phyloP scores from a whole-genome alignment of 208 protist genomes.

The Trypanosomatidae sp. region DNA sequence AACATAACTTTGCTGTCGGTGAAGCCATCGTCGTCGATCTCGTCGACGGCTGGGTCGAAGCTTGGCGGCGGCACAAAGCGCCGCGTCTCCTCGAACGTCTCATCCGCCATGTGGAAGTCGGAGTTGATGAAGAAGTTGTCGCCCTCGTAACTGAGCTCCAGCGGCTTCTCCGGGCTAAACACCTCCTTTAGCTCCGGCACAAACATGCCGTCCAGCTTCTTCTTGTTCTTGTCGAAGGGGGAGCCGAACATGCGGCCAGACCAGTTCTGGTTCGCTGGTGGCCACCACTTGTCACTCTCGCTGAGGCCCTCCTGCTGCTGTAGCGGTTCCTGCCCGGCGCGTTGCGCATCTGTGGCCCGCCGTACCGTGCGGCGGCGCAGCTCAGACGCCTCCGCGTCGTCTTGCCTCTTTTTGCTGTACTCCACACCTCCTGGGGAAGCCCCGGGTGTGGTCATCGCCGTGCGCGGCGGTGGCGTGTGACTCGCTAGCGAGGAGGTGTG shows the following conservation, averaged over 20 bases:
- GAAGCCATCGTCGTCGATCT: slow-evolving; percentile 85
- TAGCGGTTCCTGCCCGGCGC: slow-evolving; percentile 52
- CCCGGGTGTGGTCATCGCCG: slow-evolving; percentile 59
- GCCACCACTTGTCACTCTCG: slow-evolving; percentile 71
- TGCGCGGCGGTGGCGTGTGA: slow-evolving; percentile 36
- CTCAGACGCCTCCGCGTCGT: slow-evolving; percentile 41
- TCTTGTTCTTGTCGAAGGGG: slow-evolving; percentile 73
- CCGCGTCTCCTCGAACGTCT: slow-evolving; percentile 73
- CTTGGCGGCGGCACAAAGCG: slow-evolving; percentile 76
- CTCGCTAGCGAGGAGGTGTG: slow-evolving; percentile 30
- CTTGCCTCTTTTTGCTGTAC: slow-evolving; percentile 53
- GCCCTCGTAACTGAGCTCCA: slow-evolving; percentile 69
- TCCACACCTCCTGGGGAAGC: slow-evolving; percentile 78
- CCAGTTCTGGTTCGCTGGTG: slow-evolving; percentile 64
- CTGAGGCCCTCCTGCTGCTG: slow-evolving; percentile 10
- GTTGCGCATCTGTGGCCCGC: slow-evolving; percentile 68
- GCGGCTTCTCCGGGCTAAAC: slow-evolving; percentile 48
- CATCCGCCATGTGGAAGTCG: slow-evolving; percentile 82
- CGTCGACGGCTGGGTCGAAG: slow-evolving; percentile 84
- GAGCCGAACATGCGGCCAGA: slow-evolving; percentile 73
- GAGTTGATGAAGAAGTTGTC: slow-evolving; percentile 74
- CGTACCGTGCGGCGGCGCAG: slow-evolving; percentile 49
- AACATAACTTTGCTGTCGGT: slow-evolving; percentile 77
- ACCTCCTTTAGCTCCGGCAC: slow-evolving; percentile 83
- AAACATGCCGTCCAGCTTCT: slow-evolving; percentile 81